A percentile compares a stretch with the other conserved stretches of the same genome.
Conservation (phyloP, 805 yeast genomes). For the Saturnispora ahearnii region DNA sequence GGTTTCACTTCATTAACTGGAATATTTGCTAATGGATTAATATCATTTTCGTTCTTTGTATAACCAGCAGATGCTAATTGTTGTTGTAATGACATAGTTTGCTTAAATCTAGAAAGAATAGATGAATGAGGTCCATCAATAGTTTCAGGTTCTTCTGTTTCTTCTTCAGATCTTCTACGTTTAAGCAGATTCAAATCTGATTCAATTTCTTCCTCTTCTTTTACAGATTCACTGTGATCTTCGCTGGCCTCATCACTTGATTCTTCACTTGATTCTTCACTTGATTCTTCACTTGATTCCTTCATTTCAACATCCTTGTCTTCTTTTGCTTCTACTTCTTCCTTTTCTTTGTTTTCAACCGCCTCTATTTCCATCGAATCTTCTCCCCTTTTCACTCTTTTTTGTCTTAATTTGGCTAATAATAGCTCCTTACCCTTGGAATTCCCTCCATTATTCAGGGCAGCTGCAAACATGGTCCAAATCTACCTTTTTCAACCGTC, state of each 20-base stretch:
- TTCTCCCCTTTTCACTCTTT: background rate
- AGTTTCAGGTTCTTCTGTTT: constrained; percentile 14
- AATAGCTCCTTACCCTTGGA: background rate
- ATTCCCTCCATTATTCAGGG: background rate
- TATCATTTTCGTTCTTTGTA: constrained; percentile 14
- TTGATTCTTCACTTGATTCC: background rate
- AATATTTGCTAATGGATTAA: constrained; percentile 14
- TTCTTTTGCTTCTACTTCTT: background rate
- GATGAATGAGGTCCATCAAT: constrained; percentile 32
- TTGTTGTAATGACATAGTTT: constrained; percentile 27
- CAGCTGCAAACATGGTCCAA: constrained; percentile 5
- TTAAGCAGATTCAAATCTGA: constrained; percentile 8
- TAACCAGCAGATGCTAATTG: constrained; percentile 13
- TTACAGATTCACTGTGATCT: constrained; percentile 11
- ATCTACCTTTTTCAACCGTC: no score
- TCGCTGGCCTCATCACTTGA: constrained; percentile 13
- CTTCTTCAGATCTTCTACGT: constrained; percentile 8
- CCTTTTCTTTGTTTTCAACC: constrained; percentile 3
- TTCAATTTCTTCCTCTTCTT: constrained; percentile 13
- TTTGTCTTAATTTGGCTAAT: constrained; percentile 1
- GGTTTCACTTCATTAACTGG: constrained; percentile 49
- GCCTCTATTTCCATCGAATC: constrained; percentile 4
- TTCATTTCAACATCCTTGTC: constrained; percentile 3
- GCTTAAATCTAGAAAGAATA: constrained; percentile 45
- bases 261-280: no score